These are phyloP conservation scores for Raffaelea arxii DNA, from an alignment of 2,329 filamentous ascomycete species.

Conservation along the genomic window DNA sequence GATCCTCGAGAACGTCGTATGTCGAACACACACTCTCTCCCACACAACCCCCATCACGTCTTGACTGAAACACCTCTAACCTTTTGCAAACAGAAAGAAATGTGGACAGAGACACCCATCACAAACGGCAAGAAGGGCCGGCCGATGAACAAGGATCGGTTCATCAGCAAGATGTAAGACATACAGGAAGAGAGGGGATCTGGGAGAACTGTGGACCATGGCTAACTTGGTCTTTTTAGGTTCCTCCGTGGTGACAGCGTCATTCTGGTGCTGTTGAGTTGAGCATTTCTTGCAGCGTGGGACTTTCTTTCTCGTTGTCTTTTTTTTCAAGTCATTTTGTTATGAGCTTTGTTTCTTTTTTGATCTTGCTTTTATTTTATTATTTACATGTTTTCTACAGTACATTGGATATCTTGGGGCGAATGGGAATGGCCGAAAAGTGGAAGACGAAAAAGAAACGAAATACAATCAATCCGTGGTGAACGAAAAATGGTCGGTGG, in stretches of 20 bases:
- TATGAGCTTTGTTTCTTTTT: too few relatives aligned
- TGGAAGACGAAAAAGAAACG: too few relatives aligned
- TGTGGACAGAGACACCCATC: slow-evolving; percentile 96
- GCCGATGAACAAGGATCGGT: slow-evolving; percentile 93
- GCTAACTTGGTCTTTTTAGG: slow-evolving; percentile 33
- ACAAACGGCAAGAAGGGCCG: slow-evolving; percentile 80
- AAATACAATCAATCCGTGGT: too few relatives aligned
- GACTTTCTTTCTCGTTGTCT: too few relatives aligned
- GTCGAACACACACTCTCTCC: not conserved
- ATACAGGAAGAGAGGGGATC: not conserved
- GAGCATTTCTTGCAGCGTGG: too few relatives aligned
- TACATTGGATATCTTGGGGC: too few relatives aligned
- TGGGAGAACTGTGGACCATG: not conserved
- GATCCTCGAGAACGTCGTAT: slow-evolving; percentile 23
- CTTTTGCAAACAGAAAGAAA: slow-evolving; percentile 57
- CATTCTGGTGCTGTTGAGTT: slow-evolving; percentile 77
- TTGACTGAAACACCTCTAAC: slow-evolving; percentile 4
- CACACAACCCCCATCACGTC: not conserved
- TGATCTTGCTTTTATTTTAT: too few relatives aligned
- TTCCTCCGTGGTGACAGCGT: slow-evolving; percentile 83
- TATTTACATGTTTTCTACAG: too few relatives aligned
- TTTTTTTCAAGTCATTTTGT: not conserved
- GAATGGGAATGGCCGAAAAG: too few relatives aligned
- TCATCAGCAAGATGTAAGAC: slow-evolving; percentile 81
- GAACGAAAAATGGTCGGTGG: too few relatives aligned